Conservation (phyloP, 495 filamentous ascomycete genomes). For the Aspergillus avenaceus region DNA sequence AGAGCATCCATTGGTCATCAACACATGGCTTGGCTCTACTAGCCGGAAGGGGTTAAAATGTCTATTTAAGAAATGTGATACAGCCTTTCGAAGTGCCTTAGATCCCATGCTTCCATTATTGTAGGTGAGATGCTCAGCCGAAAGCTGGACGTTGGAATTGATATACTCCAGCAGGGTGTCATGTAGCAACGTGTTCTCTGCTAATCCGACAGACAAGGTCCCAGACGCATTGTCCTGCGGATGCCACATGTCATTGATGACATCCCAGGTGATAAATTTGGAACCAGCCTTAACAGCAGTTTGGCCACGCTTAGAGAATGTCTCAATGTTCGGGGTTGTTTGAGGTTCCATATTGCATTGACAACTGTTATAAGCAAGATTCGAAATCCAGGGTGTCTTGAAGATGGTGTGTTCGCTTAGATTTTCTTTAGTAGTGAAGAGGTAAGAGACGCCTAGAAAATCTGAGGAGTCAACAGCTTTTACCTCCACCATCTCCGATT, state of each 20-base stretch:
- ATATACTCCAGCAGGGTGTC: slow-evolving; percentile 26
- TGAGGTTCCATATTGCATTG: too few species aligned
- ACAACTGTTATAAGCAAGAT: too few species aligned
- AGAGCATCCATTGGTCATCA: slow-evolving; percentile 47
- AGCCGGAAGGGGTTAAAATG: slow-evolving; percentile 36
- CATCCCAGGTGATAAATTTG: too few species aligned
- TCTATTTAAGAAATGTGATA: slow-evolving; percentile 42
- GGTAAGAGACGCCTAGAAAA: too few species aligned
- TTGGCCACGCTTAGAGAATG: too few species aligned
- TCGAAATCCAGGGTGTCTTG: too few species aligned
- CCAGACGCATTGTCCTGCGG: slow-evolving; percentile 26
- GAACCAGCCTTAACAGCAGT: too few species aligned
- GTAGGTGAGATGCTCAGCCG: slow-evolving; percentile 39
- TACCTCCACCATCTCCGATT: too few species aligned
- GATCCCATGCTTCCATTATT: slow-evolving; percentile 33
- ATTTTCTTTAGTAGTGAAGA: too few species aligned
- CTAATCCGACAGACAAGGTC: slow-evolving; percentile 36
- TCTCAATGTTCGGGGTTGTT: too few species aligned
- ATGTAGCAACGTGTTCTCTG: slow-evolving; percentile 41
- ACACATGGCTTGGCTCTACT: slow-evolving; percentile 35
- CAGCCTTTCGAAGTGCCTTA: slow-evolving; percentile 29
- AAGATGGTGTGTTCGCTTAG: too few species aligned
- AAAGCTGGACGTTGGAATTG: slow-evolving; percentile 27
- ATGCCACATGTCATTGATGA: slow-evolving; percentile 23
- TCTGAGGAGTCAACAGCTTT: too few species aligned